Base-by-base conservation (phyloP, 2,329 filamentous ascomycete genomes). In the Phyllosticta ampelicida region DNA sequence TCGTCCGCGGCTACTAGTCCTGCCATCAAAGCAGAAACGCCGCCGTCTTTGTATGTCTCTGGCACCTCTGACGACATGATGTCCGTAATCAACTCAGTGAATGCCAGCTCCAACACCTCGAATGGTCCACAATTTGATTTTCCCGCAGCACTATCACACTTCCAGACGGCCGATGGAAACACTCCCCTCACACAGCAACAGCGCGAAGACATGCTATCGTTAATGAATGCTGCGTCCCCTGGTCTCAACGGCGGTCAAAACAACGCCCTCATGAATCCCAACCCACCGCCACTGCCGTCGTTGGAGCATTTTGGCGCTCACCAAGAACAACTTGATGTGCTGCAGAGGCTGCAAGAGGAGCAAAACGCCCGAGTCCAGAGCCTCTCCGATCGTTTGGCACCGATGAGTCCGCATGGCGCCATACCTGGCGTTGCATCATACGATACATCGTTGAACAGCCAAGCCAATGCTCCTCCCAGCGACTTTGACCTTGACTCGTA, bases 281-380 rank as follows among this genome's bases (percentile, higher is more conserved):
- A 72, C 11, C 70, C 81, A 0, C 80, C 81, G 0, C 73, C 77
- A 1, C 78, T 82, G 72, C 78, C 80, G 0, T 74, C 77, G 13
- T 74, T 89, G 19, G 78, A 81, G 54, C 79, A 85, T 48, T 81
- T 94, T 61, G 81, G 79, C 51, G 81, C 81, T 61, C 91, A 86
- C 4, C 80, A 86, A 61, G 78, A 86, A 13, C 87, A 95, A 62
- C 81, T 96, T 26, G 88, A 94, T 55, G 80, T 87, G 28, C 78
- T 97, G 1, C 83, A 89, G 62, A 86, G 85, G 50, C 77, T 96
- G 65, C 89, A 95, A 67, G 82, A 83, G 21, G 85, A 92, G 60
- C 90, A 96, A 66, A 85, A 87, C 61, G 80, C 80, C 53, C 86
- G 87, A 53, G 86, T 96, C 1, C 83, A 88, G 61, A 84, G 88